These are phyloP conservation scores for Cryptomeria japonica DNA, from an alignment of 75 land plant species.

Conservation along the genomic window DNA sequence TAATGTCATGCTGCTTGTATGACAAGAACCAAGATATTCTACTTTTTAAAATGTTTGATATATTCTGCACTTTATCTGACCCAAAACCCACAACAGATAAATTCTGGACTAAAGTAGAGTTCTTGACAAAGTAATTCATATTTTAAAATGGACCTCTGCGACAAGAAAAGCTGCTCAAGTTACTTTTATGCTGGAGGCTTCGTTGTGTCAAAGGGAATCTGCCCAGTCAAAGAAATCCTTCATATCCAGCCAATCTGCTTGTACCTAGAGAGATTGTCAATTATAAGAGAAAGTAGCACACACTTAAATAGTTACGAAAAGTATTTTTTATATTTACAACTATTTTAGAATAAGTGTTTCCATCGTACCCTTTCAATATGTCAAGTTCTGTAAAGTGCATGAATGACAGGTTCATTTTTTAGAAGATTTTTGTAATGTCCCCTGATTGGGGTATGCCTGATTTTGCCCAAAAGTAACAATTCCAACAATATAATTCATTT, in stretches of 20 bases:
- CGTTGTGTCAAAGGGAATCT: not conserved
- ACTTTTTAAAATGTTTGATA: slow-evolving; percentile 13
- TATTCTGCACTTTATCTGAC: slow-evolving; percentile 13
- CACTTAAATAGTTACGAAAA: not conserved
- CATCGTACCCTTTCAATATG: not conserved
- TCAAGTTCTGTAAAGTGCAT: not conserved
- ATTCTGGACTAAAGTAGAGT: not conserved
- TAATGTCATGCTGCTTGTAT: not conserved
- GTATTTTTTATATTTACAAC: not conserved
- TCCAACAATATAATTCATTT: too few species aligned
- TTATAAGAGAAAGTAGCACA: not conserved
- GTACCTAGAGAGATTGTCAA: not conserved
- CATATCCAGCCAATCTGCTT: not conserved
- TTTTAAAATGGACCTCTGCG: not conserved
- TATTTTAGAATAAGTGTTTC: not conserved
- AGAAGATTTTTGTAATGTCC: not conserved
- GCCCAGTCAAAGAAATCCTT: not conserved
- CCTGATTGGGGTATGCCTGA: too few species aligned
- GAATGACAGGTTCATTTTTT: not conserved
- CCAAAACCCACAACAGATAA: slow-evolving; percentile 17
- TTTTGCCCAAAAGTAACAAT: too few species aligned
- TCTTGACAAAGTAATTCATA: not conserved
- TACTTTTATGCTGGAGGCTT: not conserved
- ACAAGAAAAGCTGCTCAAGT: not conserved
- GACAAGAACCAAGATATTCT: slow-evolving; percentile 2